Base-by-base conservation (phyloP, 108 stramenopile species). In the Hondaea fermentalgiana region DNA sequence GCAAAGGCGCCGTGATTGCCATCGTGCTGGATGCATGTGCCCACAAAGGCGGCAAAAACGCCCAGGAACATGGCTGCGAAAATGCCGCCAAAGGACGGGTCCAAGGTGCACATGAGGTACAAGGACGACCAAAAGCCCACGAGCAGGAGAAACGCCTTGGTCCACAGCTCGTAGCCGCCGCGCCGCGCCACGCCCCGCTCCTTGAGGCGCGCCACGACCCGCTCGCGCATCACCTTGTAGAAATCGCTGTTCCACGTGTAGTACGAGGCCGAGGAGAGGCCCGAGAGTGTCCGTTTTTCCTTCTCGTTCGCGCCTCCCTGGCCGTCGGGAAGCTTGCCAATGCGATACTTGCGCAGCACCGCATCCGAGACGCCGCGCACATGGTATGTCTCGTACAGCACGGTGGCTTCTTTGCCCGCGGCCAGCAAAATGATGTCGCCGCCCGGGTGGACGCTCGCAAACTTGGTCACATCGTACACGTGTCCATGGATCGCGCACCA, bases 1-100 rank as follows among this genome's bases (percentile, higher is more conserved):
- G 94, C 92, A 89, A 95, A 95, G 5, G 95, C 95, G 28, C 93
- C 92, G 91, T 96, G 96, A 88, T 91, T 94, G 23, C 93, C 94
- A 89, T 96, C 96, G 89, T 96, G 96, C 91, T 93, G 93, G 64
- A 94, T 92, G 59, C 91, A 92, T 5, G 92, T 92, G 45, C 94
- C 94, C 19, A 94, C 72, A 53, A 94, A 90, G 59, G 92, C 91
- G 44, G 94, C 93, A 72, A 92, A 93, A 10, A 89, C 51, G 28
- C 94, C 94, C 94, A 94, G 92, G 0, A 44, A 55, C 21, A 93
- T 72, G 42, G 89, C 89, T 69, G 89, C 88, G 21, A 87, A 58
- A 14, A 87, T 59, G 10, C 91, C 91, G 8, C 45, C 29, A 17
- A 17, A 23, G 87, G 60, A 89, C 45, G 72, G 58, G 12, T 60